Evolutionary conservation across 176 grass and related monocot genomes (phyloP), one percentile per base, ranked within the genome.

Genomic region (Chrysopogon serrulatus): DNA sequence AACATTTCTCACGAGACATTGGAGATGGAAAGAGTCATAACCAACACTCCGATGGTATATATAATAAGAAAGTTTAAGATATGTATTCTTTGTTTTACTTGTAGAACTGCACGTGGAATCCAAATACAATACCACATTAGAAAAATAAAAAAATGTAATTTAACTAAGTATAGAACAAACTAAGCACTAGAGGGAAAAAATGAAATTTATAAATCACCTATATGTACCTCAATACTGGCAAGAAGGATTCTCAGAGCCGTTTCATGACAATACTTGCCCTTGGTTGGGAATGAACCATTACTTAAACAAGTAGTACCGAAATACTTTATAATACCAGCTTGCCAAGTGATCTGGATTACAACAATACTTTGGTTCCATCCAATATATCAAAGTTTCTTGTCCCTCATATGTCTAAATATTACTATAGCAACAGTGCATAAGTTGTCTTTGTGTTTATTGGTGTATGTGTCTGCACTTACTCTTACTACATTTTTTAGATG

Each of bases 221-320:
- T 16, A 70, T 71, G 17, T 91, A 98, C 95, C 95, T 95, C 92
- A 68, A 98, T 95, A 84, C 92, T 91, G 57, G 95, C 92, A 81
- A 98, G 92, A 61, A 98, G 95, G 45, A 98, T 98, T 86, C 95
- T 91, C 90, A 98, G 90, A 86, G 95, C 95, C 90, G 95, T 98
- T 83, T 95, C 95, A 67, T 98, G 95, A 60, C 90, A 93, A 83
- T 98, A 95, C 73, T 98, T 98, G 41, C 90, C 95, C 87, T 93
- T 98, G 36, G 91, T 42, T 81, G 95, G 95, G 57, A 93, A 98
- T n/a, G 88, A 94, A 66, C 95, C 95, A 78, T 67, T 73, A 27
- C 45, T 73, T 15, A 13, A 87, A 73, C 5, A 53, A 15, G 63
- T 35, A 66, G 41, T 45, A 28, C 7, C 40, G 40, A 61, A 92